phyloP scores from a whole-genome alignment of 1,139 yeast species.

The Meyerozyma smithsonii region DNA sequence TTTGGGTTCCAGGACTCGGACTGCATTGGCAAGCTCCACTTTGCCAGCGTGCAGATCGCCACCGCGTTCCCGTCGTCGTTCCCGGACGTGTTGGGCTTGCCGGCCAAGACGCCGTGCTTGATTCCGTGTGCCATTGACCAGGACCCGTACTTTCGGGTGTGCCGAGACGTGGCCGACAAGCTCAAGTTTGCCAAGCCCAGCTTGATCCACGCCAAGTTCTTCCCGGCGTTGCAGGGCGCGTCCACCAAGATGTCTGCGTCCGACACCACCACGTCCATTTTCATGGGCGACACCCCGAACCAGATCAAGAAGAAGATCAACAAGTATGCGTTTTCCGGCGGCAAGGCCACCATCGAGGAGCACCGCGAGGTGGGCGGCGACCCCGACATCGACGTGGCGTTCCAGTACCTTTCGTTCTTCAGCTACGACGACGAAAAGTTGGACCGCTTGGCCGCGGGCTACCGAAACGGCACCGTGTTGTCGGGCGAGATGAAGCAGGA shows the following conservation, averaged over 20 bases:
- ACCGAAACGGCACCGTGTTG: constrained; percentile 75
- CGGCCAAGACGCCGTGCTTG: constrained; percentile 85
- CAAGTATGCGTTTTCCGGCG: constrained; percentile 96
- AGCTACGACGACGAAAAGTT: constrained; percentile 82
- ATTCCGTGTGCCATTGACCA: constrained; percentile 99
- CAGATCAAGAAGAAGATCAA: constrained; percentile 92
- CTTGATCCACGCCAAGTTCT: constrained; percentile 87
- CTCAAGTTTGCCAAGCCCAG: constrained; percentile 89
- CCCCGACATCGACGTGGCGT: constrained; percentile 94
- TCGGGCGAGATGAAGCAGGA: constrained; percentile 93
- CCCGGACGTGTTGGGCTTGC: constrained; percentile 86
- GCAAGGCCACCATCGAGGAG: constrained; percentile 80
- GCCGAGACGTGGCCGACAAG: constrained; percentile 96
- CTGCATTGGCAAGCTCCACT: constrained; percentile 90
- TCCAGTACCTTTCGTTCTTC: constrained; percentile 87
- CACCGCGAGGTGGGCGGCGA: constrained; percentile 89
- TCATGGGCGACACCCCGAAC: constrained; percentile 91
- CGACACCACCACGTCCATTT: constrained; percentile 71
- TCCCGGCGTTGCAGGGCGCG: constrained; percentile 98
- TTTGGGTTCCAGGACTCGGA: constrained; percentile 96
- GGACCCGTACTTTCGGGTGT: constrained; percentile 96
- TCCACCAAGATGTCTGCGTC: constrained; percentile 97
- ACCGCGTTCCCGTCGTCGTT: constrained; percentile 94
- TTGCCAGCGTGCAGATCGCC: constrained; percentile 94
- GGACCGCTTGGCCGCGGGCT: constrained; percentile 55